A percentile compares a stretch with the other conserved stretches of the same genome.
These are phyloP conservation scores for Flagelloscypha sp. DNA, from an alignment of 768 basidiomycete genomes.

Conservation along the genomic window DNA sequence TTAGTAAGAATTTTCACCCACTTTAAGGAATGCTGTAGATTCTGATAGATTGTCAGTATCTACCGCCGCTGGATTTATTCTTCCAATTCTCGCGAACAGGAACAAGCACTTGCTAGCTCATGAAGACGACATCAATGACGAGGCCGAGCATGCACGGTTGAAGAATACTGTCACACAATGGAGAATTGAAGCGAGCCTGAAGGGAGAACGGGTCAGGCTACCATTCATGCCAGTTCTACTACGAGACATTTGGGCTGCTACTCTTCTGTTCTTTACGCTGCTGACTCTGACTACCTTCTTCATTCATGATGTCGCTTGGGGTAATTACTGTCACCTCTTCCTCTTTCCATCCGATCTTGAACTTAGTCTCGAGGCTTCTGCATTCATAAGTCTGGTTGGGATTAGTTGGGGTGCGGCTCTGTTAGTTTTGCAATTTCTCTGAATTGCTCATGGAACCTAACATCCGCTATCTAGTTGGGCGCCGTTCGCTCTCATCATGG, in stretches of 20 bases:
- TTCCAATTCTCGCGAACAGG: constrained; percentile 76
- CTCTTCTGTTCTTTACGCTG: constrained; percentile 69
- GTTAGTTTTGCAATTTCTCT: too few species aligned
- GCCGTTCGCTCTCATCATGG: constrained; percentile 97
- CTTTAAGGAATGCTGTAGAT: too few species aligned
- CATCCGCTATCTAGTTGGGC: too few species aligned
- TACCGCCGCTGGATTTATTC: constrained; percentile 68
- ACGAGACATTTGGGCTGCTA: constrained; percentile 90
- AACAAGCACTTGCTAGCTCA: constrained; percentile 73
- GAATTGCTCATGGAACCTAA: too few species aligned
- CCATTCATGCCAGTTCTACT: constrained; percentile 88
- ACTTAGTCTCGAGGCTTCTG: constrained; percentile 50
- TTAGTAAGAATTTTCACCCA: constrained; percentile 50
- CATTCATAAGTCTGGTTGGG: constrained; percentile 77
- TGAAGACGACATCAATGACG: constrained; percentile 64
- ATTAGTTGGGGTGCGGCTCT: constrained; percentile 97
- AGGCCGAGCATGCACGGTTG: constrained; percentile 65
- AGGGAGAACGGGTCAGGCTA: constrained; percentile 66
- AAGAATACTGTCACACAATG: constrained; percentile 66
- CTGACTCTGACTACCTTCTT: constrained; percentile 84
- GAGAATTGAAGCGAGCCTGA: constrained; percentile 75
- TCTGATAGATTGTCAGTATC: constrained; percentile 51
- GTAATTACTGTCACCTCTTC: constrained; percentile 17
- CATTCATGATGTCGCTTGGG: constrained; percentile 69
- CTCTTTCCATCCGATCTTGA: background rate